Evolutionary conservation across 2,329 filamentous ascomycete genomes (phyloP).

Genomic region (Alternaria angustiovoidea): DNA sequence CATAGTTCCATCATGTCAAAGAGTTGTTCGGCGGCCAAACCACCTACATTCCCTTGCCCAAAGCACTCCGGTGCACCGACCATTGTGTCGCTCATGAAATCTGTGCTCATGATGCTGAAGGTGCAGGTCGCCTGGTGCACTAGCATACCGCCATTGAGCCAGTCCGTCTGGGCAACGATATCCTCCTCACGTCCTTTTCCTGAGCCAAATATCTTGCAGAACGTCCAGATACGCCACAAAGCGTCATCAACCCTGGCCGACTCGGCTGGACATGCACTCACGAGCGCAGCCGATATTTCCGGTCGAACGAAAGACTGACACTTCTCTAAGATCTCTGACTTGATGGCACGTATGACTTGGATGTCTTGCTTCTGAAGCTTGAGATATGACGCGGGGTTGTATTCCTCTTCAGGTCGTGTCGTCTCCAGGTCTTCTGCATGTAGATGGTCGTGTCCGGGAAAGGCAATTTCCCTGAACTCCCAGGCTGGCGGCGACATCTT

Average conservation of each 20-base stretch:
- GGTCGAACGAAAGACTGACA: conserved; percentile 64
- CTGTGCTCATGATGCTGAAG: conserved; percentile 58
- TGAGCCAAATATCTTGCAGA: conserved; percentile 69
- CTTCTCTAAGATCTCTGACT: conserved; percentile 63
- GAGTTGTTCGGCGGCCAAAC: conserved; percentile 63
- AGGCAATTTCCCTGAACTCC: conserved; percentile 67
- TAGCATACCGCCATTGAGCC: conserved; percentile 66
- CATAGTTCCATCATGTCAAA: conserved; percentile 72
- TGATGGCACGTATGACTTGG: conserved; percentile 63
- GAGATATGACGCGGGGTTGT: conserved; percentile 62
- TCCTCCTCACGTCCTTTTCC: conserved; percentile 67
- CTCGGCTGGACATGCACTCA: conserved; percentile 55
- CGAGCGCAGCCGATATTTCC: conserved; percentile 64
- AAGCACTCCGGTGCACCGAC: conserved; percentile 67
- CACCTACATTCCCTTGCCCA: conserved; percentile 63
- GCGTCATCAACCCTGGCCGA: conserved; percentile 66
- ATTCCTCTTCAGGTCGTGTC: conserved; percentile 59
- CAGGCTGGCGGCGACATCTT: conserved; percentile 66
- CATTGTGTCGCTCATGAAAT: conserved; percentile 62
- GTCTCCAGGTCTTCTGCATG: conserved; percentile 53
- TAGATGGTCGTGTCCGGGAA: conserved; percentile 57
- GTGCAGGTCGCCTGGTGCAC: conserved; percentile 58
- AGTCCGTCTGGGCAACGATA: conserved; percentile 67
- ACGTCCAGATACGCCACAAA: conserved; percentile 72
- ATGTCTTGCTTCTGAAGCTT: conserved; percentile 61